Conservation (phyloP, 2,329 filamentous ascomycete species). For the Penicillium vulpinum region DNA sequence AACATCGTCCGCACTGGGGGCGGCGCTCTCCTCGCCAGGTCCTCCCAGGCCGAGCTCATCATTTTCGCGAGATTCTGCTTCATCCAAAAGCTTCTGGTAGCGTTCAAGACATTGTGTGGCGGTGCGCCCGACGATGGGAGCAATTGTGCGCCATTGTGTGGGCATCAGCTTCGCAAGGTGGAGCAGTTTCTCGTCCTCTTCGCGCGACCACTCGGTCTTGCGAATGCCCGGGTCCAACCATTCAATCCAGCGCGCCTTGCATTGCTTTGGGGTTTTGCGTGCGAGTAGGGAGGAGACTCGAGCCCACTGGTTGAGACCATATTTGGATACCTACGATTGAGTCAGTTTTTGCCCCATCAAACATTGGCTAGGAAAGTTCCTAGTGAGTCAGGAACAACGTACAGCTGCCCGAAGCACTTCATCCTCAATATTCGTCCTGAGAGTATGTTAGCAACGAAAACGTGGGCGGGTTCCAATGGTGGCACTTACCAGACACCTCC, state of each 20-base stretch:
- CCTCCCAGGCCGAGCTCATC: constrained; percentile 79
- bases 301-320: constrained; percentile 96
- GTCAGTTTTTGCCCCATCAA: constrained; percentile 14
- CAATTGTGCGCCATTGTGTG: constrained; percentile 98
- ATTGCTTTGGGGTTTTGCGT: constrained; percentile 97
- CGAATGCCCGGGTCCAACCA: constrained; percentile 98
- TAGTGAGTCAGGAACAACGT: constrained; percentile 13
- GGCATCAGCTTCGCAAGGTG: constrained; percentile 98
- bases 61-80: constrained; percentile 85
- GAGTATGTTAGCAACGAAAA: constrained; percentile 19
- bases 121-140: constrained; percentile 91
- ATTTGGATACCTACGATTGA: constrained; percentile 67
- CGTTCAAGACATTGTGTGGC: constrained; percentile 96
- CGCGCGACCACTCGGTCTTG: constrained; percentile 98
- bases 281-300: constrained; percentile 95
- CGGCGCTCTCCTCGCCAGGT: constrained; percentile 77
- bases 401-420: constrained; percentile 93
- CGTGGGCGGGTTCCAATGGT: neutral
- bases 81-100: constrained; percentile 94
- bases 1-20: constrained; percentile 90
- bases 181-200: constrained; percentile 96
- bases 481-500: constrained; percentile 59
- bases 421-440: constrained; percentile 71
- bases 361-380: neutral
- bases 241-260: constrained; percentile 97